Evolutionary conservation across 768 basidiomycete genomes (phyloP).

Genomic region (Saitozyma sp.): DNA sequence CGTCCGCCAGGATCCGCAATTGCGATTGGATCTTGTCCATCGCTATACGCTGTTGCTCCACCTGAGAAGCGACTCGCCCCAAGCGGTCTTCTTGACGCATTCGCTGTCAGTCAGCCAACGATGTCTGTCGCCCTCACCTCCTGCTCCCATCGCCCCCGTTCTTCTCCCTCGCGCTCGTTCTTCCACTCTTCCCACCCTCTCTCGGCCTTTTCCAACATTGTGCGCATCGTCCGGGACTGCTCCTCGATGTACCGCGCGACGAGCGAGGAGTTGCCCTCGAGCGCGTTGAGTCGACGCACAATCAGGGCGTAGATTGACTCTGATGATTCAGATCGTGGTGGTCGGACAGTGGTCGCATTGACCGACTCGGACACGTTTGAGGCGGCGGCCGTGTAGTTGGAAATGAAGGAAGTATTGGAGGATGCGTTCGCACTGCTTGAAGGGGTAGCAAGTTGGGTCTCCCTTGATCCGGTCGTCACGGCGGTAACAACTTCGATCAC

Average conservation of each 20-base stretch:
- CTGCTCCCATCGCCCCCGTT: conserved; percentile 33
- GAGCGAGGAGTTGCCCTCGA: conserved; percentile 85
- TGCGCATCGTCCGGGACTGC: conserved; percentile 73
- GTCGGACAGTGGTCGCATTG: conserved; percentile 1
- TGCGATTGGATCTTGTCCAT: conserved; percentile 68
- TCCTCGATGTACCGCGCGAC: conserved; percentile 85
- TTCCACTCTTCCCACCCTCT: conserved; percentile 35
- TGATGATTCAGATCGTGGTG: conserved; percentile 39
- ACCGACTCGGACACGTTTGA: conserved; percentile 2
- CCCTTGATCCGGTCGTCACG: background rate
- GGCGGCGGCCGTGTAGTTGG: background rate
- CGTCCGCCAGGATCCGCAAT: conserved; percentile 73
- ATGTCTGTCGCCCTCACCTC: conserved; percentile 28
- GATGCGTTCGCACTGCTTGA: background rate
- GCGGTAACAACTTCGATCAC: too few species aligned
- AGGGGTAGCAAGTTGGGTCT: background rate
- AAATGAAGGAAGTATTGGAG: background rate
- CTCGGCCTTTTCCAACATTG: conserved; percentile 60
- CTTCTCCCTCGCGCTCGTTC: conserved; percentile 30
- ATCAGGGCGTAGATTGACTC: conserved; percentile 97
- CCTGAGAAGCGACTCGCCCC: conserved; percentile 69
- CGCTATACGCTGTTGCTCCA: conserved; percentile 60
- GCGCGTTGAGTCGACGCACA: conserved; percentile 81
- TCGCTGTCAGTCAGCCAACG: conserved; percentile 26
- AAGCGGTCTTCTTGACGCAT: conserved; percentile 57